A percentile compares a stretch with the other conserved stretches of the same genome.
Conservation (phyloP, 306 rosid genomes). For the Senna siamea region DNA sequence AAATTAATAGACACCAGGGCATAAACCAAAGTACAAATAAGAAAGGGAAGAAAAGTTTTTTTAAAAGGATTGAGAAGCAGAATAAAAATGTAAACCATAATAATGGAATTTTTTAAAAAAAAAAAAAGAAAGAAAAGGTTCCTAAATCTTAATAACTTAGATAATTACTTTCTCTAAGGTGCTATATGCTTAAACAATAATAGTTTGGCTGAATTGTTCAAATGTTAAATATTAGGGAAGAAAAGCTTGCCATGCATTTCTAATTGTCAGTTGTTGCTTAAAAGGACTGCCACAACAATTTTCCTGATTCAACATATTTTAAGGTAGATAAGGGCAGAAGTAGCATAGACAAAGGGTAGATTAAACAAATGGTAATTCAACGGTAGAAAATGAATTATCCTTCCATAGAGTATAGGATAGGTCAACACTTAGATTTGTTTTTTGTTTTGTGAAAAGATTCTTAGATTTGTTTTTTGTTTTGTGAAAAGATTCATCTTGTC, state of each 20-base stretch:
- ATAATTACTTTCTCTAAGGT: neutral
- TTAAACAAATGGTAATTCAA: neutral
- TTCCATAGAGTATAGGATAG: neutral
- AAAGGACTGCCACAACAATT: neutral
- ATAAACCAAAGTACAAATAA: neutral
- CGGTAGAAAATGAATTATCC: neutral
- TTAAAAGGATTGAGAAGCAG: neutral
- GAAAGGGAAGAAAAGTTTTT: neutral
- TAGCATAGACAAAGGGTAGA: neutral
- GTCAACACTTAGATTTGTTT: neutral
- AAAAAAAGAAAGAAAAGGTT: neutral
- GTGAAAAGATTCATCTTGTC: slow-evolving; percentile 13
- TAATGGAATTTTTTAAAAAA: neutral
- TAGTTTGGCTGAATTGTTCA: neutral
- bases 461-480: neutral
- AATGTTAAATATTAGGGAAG: neutral
- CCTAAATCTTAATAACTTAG: neutral
- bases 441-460: neutral
- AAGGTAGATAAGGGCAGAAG: neutral
- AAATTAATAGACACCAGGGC: neutral
- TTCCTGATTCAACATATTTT: neutral
- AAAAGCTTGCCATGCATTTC: neutral
- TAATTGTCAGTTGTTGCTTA: neutral
- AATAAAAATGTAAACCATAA: neutral
- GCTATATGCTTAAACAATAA: neutral